phyloP scores from a whole-genome alignment of 306 rosid genomes.

The Cucurbita maxima region DNA sequence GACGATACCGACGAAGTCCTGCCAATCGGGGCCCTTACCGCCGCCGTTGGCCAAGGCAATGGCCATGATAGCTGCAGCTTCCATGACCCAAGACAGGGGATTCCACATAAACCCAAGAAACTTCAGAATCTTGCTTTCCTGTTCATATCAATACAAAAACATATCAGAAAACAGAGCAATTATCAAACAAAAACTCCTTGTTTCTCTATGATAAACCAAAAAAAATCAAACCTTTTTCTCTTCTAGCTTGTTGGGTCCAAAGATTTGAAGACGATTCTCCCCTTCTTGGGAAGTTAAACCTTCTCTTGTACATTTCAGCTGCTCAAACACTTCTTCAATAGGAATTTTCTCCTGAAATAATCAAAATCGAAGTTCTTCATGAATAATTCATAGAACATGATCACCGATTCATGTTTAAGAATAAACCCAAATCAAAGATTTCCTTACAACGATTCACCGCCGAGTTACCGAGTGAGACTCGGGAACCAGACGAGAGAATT shows the following conservation, averaged over 20 bases:
- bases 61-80: conserved; percentile 90
- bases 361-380: background rate
- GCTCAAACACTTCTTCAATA: conserved; percentile 79
- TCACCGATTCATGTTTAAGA: too few relatives aligned
- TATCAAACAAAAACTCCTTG: background rate
- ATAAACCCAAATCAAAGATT: background rate
- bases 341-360: conserved; percentile 72
- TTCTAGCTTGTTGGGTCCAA: conserved; percentile 95
- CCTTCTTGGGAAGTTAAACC: conserved; percentile 69
- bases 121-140: conserved; percentile 95
- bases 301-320: conserved; percentile 72
- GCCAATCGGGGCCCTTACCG: conserved; percentile 92
- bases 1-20: conserved; percentile 79
- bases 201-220: background rate
- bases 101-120: conserved; percentile 99
- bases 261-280: conserved; percentile 65
- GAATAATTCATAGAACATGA: too few relatives aligned
- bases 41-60: conserved; percentile 90
- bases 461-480: background rate
- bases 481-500: background rate
- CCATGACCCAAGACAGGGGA: conserved; percentile 99
- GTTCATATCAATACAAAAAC: conserved; percentile 7
- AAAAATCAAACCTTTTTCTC: conserved; percentile 59
- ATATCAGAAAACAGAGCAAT: conserved; percentile 2
- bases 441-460: background rate